Percentiles rank a stretch among this genome's conserved stretches.
These are phyloP conservation scores for Parasitella parasitica DNA, from an alignment of 371 early-diverging fungal species.

Conservation along the genomic window DNA sequence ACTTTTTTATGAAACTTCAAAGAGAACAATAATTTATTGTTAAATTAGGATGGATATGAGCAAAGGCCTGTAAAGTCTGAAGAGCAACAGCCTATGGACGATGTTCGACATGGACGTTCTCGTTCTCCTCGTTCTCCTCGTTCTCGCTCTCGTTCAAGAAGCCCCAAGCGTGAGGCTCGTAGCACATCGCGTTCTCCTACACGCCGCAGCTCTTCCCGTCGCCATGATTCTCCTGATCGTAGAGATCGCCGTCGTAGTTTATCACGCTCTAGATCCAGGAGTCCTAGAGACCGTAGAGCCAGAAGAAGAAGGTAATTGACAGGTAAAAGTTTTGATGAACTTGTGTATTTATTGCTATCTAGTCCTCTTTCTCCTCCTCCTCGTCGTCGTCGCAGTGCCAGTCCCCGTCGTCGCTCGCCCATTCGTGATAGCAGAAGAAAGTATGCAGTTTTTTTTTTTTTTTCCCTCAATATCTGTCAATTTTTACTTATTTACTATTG, in stretches of 20 bases:
- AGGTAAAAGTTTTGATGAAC: not conserved
- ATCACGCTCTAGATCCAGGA: slow-evolving; percentile 35
- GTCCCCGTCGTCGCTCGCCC: slow-evolving; percentile 32
- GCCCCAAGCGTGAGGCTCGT: slow-evolving; percentile 17
- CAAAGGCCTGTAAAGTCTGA: slow-evolving; percentile 7
- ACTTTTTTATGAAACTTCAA: not conserved
- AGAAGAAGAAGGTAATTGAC: slow-evolving; percentile 32
- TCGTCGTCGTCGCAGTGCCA: slow-evolving; percentile 36
- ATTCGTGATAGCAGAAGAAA: slow-evolving; percentile 25
- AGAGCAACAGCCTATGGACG: not conserved
- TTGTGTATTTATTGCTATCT: not conserved
- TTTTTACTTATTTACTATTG: not conserved
- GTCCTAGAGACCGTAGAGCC: slow-evolving; percentile 17
- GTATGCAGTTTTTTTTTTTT: slow-evolving; percentile 1
- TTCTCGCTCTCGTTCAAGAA: slow-evolving; percentile 30
- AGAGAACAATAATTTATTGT: not conserved
- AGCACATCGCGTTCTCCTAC: slow-evolving; percentile 27
- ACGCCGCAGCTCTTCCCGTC: slow-evolving; percentile 32
- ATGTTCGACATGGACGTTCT: slow-evolving; percentile 18
- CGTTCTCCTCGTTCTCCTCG: slow-evolving; percentile 21
- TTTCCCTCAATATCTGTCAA: not conserved
- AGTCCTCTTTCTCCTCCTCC: slow-evolving; percentile 24
- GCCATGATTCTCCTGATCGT: slow-evolving; percentile 23
- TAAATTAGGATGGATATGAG: slow-evolving; percentile 3
- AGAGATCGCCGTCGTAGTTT: slow-evolving; percentile 29